These are phyloP conservation scores for Taphrina pruni DNA, from an alignment of 1,139 yeast species.

Conservation along the genomic window DNA sequence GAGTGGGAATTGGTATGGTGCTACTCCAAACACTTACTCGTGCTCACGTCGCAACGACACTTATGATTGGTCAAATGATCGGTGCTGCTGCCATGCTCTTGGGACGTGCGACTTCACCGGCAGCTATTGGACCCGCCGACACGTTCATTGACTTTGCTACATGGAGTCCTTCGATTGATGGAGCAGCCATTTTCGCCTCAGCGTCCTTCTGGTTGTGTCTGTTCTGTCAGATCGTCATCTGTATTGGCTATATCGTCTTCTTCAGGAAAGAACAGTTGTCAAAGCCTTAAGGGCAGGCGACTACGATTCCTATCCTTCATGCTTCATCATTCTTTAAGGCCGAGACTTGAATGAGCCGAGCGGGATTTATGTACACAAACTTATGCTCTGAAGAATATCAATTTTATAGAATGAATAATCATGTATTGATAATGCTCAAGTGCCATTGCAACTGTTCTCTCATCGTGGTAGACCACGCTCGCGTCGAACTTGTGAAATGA, in stretches of 20 bases:
- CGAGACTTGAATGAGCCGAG: too few species aligned
- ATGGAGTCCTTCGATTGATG: slow-evolving; percentile 40
- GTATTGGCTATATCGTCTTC: slow-evolving; percentile 42
- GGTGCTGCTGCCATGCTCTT: slow-evolving; percentile 42
- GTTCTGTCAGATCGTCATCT: slow-evolving; percentile 41
- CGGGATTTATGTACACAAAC: background rate
- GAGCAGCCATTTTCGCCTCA: slow-evolving; percentile 34
- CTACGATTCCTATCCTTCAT: too few species aligned
- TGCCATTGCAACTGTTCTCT: background rate
- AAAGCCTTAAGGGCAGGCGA: slow-evolving; percentile 30
- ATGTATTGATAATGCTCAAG: slow-evolving; percentile 8
- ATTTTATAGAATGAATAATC: slow-evolving; percentile 13
- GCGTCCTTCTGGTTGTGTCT: slow-evolving; percentile 42
- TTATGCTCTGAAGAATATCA: background rate
- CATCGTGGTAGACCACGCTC: background rate
- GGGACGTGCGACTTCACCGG: slow-evolving; percentile 42
- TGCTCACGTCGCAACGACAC: slow-evolving; percentile 41
- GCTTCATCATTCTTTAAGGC: too few species aligned
- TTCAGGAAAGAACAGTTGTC: slow-evolving; percentile 43
- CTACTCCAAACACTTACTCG: slow-evolving; percentile 43
- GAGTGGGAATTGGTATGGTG: slow-evolving; percentile 44
- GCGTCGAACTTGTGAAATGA: too few species aligned
- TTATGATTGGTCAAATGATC: slow-evolving; percentile 42
- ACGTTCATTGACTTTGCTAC: slow-evolving; percentile 42
- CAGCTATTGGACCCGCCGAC: slow-evolving; percentile 41